Percentiles rank a stretch among this genome's conserved stretches.
These are phyloP conservation scores for Leccinum subrobustum DNA, from an alignment of 1,284 basidiomycete species.

Conservation along the genomic window DNA sequence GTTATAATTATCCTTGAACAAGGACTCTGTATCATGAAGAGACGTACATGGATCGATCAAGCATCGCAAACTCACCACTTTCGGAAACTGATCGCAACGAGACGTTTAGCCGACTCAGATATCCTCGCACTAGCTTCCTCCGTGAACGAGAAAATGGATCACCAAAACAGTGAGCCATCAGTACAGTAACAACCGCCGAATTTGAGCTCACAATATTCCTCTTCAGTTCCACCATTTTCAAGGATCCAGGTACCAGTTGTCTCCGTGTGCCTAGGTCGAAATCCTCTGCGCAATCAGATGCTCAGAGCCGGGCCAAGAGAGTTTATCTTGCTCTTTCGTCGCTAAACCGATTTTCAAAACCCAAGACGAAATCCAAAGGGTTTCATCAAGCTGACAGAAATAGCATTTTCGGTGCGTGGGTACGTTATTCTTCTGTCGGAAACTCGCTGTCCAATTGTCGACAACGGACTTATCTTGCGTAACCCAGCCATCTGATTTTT, in stretches of 20 bases:
- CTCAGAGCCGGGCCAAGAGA: constrained; percentile 15
- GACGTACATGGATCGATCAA: neutral
- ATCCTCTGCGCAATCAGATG: constrained; percentile 4
- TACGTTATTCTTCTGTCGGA: neutral
- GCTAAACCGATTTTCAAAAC: neutral
- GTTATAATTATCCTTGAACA: neutral
- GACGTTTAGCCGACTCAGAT: neutral
- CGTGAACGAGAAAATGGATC: constrained; percentile 1
- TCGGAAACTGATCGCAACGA: constrained; percentile 2
- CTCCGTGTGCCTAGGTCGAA: constrained; percentile 11
- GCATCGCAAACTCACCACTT: neutral
- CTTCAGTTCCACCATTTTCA: constrained; percentile 5
- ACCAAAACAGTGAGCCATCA: constrained; percentile 14
- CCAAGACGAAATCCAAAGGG: neutral
- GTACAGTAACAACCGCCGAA: neutral
- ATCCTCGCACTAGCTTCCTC: neutral
- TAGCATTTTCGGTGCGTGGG: constrained; percentile 50
- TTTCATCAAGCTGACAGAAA: neutral
- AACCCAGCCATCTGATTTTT: too few relatives aligned
- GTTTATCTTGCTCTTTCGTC: constrained; percentile 10
- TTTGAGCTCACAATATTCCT: constrained; percentile 4
- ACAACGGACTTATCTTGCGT: too few relatives aligned
- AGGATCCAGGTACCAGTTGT: constrained; percentile 14
- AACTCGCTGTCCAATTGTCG: too few relatives aligned
- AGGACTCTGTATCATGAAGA: constrained; percentile 5